Evolutionary conservation across 148 eudicot genomes (phyloP).

Genomic region (Nyssa sinensis): DNA sequence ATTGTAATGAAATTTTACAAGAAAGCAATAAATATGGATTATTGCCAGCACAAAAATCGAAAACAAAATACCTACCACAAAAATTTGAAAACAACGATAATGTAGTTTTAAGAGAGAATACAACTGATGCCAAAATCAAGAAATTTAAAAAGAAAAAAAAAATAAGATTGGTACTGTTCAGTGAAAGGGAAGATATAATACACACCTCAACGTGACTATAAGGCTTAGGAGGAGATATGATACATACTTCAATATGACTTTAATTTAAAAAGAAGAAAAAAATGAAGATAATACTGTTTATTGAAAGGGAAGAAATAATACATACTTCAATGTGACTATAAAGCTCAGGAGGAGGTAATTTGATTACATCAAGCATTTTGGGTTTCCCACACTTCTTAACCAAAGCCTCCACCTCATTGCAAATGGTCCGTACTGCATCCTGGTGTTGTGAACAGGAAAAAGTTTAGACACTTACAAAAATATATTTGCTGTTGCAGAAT

Average conservation of each 20-base stretch:
- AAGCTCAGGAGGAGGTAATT: slow-evolving; percentile 85
- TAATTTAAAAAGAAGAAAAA: background rate
- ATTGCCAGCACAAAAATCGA: background rate
- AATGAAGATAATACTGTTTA: background rate
- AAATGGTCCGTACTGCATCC: slow-evolving; percentile 79
- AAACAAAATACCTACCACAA: background rate
- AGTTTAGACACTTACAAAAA: background rate
- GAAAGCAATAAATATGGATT: background rate
- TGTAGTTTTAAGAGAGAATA: background rate
- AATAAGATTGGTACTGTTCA: background rate
- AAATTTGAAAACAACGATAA: background rate
- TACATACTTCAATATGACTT: slow-evolving; percentile 75
- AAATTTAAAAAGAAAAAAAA: background rate
- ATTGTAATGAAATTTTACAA: background rate
- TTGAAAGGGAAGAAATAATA: background rate
- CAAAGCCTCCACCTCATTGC: slow-evolving; percentile 77
- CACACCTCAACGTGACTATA: slow-evolving; percentile 83
- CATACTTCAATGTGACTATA: slow-evolving; percentile 83
- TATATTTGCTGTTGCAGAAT: background rate
- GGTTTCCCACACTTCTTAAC: slow-evolving; percentile 85
- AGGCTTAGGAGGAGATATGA: slow-evolving; percentile 79
- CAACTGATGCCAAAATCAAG: background rate
- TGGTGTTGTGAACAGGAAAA: slow-evolving; percentile 27
- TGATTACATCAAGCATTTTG: slow-evolving; percentile 92
- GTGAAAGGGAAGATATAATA: background rate